Percentiles rank a stretch among this genome's conserved stretches.
Evolutionary conservation across 1,139 yeast species (phyloP).

Genomic region (Pichia sp.): DNA sequence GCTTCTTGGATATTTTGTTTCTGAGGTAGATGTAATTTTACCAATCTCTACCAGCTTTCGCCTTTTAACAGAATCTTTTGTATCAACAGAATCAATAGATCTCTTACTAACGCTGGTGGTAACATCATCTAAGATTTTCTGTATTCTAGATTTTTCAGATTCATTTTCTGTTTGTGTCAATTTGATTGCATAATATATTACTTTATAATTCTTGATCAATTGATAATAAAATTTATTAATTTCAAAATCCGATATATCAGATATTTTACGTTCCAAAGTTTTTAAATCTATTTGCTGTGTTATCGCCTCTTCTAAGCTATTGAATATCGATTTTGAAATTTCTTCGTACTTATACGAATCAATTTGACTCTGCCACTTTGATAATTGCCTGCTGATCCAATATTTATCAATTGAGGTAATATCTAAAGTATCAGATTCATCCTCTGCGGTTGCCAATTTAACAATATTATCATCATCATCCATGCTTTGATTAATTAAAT

Average conservation of each 20-base stretch:
- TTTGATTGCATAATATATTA: slow-evolving; percentile 26
- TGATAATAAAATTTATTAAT: slow-evolving; percentile 43
- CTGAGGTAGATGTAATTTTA: slow-evolving; percentile 6
- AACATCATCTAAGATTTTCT: slow-evolving; percentile 1
- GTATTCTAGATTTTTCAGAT: slow-evolving; percentile 14
- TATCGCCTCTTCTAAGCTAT: slow-evolving; percentile 31
- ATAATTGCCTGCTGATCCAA: slow-evolving; percentile 44
- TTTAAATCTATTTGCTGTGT: slow-evolving; percentile 33
- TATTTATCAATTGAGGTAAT: slow-evolving; percentile 38
- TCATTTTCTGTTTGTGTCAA: slow-evolving; percentile 19
- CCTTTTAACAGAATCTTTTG: background rate
- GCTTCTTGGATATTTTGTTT: slow-evolving; percentile 38
- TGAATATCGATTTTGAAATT: slow-evolving; percentile 24
- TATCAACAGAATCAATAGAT: slow-evolving; percentile 14
- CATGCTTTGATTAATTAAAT: slow-evolving; percentile 10
- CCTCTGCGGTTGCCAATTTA: slow-evolving; percentile 9
- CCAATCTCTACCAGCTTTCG: background rate
- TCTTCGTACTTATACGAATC: slow-evolving; percentile 33
- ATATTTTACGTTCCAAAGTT: slow-evolving; percentile 46
- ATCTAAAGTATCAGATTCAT: slow-evolving; percentile 9
- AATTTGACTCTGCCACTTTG: slow-evolving; percentile 29
- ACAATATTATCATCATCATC: slow-evolving; percentile 20
- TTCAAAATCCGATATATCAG: slow-evolving; percentile 46
- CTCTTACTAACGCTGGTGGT: background rate
- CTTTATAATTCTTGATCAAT: slow-evolving; percentile 40